Percentiles rank a stretch among this genome's conserved stretches.
Conservation (phyloP, 2,329 filamentous ascomycete species). For the Fusarium floridanum region DNA sequence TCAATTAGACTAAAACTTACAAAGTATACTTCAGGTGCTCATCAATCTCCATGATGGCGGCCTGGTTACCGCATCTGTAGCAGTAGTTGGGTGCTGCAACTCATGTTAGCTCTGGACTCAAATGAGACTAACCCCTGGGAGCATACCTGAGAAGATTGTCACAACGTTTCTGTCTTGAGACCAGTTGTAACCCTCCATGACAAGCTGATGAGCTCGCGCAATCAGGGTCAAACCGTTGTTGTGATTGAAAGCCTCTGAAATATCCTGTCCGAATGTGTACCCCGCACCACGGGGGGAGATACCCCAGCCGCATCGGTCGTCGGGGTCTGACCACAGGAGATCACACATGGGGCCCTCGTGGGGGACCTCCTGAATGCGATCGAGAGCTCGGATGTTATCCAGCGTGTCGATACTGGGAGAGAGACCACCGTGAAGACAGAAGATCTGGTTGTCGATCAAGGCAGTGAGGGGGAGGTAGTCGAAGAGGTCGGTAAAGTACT, state of each 20-base stretch:
- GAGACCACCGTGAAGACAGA: constrained; percentile 96
- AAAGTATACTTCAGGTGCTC: constrained; percentile 99
- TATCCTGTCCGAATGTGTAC: constrained; percentile 96
- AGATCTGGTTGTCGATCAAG: constrained; percentile 98
- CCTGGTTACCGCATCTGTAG: constrained; percentile 98
- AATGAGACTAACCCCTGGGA: neutral
- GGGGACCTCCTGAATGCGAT: constrained; percentile 97
- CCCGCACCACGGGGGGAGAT: constrained; percentile 95
- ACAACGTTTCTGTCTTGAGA: constrained; percentile 98
- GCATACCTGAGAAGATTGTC: constrained; percentile 93
- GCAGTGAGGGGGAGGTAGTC: constrained; percentile 98
- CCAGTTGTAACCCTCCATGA: constrained; percentile 99
- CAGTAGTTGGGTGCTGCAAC: constrained; percentile 87
- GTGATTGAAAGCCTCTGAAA: constrained; percentile 98
- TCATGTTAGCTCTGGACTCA: constrained; percentile 11
- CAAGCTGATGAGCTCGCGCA: constrained; percentile 95
- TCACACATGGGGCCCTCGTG: constrained; percentile 99
- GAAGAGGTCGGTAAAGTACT: constrained; percentile 98
- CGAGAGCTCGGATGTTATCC: constrained; percentile 94
- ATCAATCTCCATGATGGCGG: constrained; percentile 99
- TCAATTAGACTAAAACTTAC: constrained; percentile 68
- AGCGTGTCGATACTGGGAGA: constrained; percentile 96
- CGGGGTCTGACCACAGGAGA: constrained; percentile 96
- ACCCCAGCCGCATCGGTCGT: constrained; percentile 96
- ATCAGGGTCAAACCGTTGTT: constrained; percentile 98